phyloP scores from a whole-genome alignment of 2,329 filamentous ascomycete genomes.

The Pyrenophora tritici-repentis region DNA sequence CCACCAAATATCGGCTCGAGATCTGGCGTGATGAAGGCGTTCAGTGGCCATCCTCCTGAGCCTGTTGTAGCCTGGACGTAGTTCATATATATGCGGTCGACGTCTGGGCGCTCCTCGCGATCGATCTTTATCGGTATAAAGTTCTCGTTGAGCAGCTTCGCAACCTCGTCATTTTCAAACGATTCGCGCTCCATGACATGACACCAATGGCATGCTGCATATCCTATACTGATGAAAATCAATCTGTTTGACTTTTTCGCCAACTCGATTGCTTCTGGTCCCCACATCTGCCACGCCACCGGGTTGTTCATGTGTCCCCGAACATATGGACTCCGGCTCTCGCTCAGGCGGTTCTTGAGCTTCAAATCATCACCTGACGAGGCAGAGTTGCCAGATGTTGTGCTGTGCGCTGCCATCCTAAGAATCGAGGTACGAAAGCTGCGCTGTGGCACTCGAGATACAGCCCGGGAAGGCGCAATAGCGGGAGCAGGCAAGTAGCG shows the following conservation, averaged over 20 bases:
- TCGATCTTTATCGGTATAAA: slow-evolving; percentile 95
- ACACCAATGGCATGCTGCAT: slow-evolving; percentile 89
- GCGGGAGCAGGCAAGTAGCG: slow-evolving; percentile 1
- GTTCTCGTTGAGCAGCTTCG: slow-evolving; percentile 77
- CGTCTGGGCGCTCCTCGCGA: slow-evolving; percentile 88
- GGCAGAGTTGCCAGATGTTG: slow-evolving; percentile 17
- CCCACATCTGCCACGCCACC: slow-evolving; percentile 91
- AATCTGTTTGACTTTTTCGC: slow-evolving; percentile 83
- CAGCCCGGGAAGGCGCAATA: slow-evolving; percentile 14
- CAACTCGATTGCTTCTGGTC: slow-evolving; percentile 73
- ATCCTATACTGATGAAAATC: slow-evolving; percentile 93
- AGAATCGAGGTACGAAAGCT: slow-evolving; percentile 32
- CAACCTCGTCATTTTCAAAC: slow-evolving; percentile 82
- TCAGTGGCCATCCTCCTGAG: slow-evolving; percentile 90
- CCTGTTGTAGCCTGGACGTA: slow-evolving; percentile 93
- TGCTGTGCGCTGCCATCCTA: slow-evolving; percentile 38
- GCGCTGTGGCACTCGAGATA: slow-evolving; percentile 27
- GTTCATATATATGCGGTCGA: slow-evolving; percentile 98
- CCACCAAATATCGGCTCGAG: slow-evolving; percentile 94
- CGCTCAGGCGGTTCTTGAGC: slow-evolving; percentile 61
- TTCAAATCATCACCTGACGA: slow-evolving; percentile 34
- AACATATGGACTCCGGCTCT: slow-evolving; percentile 71
- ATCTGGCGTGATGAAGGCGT: slow-evolving; percentile 93
- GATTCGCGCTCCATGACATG: slow-evolving; percentile 93
- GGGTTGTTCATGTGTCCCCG: slow-evolving; percentile 77